Base-by-base conservation (phyloP, 805 yeast species). In the Nakazawaea ambrosiae region DNA sequence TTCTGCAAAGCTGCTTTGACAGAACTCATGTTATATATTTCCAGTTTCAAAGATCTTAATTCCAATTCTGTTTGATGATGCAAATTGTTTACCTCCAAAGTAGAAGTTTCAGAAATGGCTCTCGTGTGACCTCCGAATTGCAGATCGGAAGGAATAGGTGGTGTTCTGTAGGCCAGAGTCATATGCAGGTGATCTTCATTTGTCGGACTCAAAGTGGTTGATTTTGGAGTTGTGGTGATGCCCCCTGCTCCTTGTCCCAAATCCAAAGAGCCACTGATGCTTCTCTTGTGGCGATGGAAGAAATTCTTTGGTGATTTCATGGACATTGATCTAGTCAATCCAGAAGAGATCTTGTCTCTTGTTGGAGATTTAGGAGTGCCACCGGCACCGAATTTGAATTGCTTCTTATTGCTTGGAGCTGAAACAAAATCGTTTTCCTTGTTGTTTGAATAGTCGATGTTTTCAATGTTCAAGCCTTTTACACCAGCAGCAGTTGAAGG, bases 51-150 rank as follows among this genome's bases (percentile, higher is more conserved):
- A 19, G 50, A 39, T 26, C 58, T 51, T 38, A 68, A 46, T 37
- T 65, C 71, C 29, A 61, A 54, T 43, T 68, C 75, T n/a, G 58
- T 47, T 24, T 53, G 49, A 4, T 55, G 49, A 2, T 55, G 44
- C 19, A 51, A 51, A n/a, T 49, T 47, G 22, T 46, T 42, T 5
- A 57, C 53, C n/a, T 60, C 61, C 24, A 63, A 54, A 4, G 48
- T 53, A 2, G 64, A 58, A 22, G 73, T 61, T 37, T 70, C 76
- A 2, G 75, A 67, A 2, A 63, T 53, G 1, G 73, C 61, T 42
- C 76, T 57, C 5, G 47, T 37, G 45, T 71, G 76, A 4, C 27
- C 17, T 17, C 23, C 22, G 15, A 46, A 50, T 2, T 44, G 33
- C 7, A 53, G 44, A 7, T 50, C 39, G 14, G 43, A 40, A 3